A percentile compares a stretch with the other conserved stretches of the same genome.
phyloP scores from a whole-genome alignment of 2,329 filamentous ascomycete genomes.

The Emericellopsis atlantica region DNA sequence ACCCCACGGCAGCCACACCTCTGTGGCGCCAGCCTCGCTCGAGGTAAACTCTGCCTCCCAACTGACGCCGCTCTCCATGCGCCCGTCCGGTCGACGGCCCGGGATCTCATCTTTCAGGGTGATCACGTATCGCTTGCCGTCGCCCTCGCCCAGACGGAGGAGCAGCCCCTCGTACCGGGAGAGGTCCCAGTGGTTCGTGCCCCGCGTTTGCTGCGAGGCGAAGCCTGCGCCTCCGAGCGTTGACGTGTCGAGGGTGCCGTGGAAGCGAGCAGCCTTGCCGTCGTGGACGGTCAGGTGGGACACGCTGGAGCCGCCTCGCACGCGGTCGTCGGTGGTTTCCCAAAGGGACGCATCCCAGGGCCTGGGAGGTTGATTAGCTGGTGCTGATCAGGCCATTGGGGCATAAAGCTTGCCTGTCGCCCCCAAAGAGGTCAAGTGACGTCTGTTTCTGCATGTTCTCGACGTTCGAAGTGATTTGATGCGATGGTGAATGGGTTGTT shows the following conservation, averaged over 20 bases:
- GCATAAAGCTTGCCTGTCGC: slow-evolving; percentile 19
- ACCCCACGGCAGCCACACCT: slow-evolving; percentile 48
- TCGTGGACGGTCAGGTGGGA: slow-evolving; percentile 27
- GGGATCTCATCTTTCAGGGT: slow-evolving; percentile 60
- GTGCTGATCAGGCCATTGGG: background rate
- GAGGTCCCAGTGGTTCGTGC: slow-evolving; percentile 41
- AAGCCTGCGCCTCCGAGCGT: slow-evolving; percentile 73
- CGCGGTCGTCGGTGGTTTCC: slow-evolving; percentile 61
- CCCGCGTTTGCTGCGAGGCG: slow-evolving; percentile 60
- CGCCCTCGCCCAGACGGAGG: slow-evolving; percentile 26
- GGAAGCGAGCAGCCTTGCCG: slow-evolving; percentile 38
- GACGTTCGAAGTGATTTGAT: background rate
- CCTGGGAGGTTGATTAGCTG: slow-evolving; percentile 18
- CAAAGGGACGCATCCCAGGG: slow-evolving; percentile 49
- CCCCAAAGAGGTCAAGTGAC: slow-evolving; percentile 24
- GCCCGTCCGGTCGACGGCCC: slow-evolving; percentile 43
- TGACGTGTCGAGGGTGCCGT: slow-evolving; percentile 58
- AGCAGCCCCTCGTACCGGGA: slow-evolving; percentile 47
- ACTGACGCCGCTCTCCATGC: slow-evolving; percentile 59
- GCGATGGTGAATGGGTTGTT: too few relatives aligned
- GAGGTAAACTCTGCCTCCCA: slow-evolving; percentile 59
- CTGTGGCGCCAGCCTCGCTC: slow-evolving; percentile 9
- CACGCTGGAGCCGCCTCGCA: slow-evolving; percentile 59
- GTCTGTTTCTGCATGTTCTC: background rate
- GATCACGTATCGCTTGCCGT: slow-evolving; percentile 60